Conservation (phyloP, 192 early-diverging fungal species). For the Radiomyces spectabilis region DNA sequence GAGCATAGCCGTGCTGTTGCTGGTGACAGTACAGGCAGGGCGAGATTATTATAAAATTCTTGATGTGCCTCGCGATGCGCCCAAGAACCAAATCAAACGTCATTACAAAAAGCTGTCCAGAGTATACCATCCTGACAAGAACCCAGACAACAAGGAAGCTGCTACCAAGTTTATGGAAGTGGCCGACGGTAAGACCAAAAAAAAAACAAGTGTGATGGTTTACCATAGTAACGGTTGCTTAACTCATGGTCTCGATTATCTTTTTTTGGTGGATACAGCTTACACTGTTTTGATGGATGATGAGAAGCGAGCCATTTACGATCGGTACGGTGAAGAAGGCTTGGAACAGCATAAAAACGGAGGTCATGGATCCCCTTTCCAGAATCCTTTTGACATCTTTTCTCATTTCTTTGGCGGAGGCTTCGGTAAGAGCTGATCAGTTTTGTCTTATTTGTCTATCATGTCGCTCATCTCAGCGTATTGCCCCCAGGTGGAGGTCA, state of each 20-base stretch:
- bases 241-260: neutral
- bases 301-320: constrained; percentile 85
- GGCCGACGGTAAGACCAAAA: constrained; percentile 70
- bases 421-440: constrained; percentile 31
- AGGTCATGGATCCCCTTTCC: constrained; percentile 51
- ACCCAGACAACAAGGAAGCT: constrained; percentile 76
- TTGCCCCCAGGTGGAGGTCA: neutral
- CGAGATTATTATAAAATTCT: constrained; percentile 51
- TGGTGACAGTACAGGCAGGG: constrained; percentile 9
- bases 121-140: constrained; percentile 85
- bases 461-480: too few species aligned
- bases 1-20: neutral
- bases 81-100: constrained; percentile 85
- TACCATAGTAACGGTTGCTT: too few species aligned
- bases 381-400: constrained; percentile 98
- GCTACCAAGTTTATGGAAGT: constrained; percentile 87
- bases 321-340: constrained; percentile 94
- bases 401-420: constrained; percentile 77
- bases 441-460: too few species aligned
- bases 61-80: constrained; percentile 72
- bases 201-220: constrained; percentile 19
- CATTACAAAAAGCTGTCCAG: constrained; percentile 87
- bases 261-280: constrained; percentile 38
- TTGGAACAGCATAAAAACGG: constrained; percentile 64
- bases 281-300: constrained; percentile 92